These are phyloP conservation scores for Lactarius akahatsu DNA, from an alignment of 768 basidiomycete species.

Conservation along the genomic window DNA sequence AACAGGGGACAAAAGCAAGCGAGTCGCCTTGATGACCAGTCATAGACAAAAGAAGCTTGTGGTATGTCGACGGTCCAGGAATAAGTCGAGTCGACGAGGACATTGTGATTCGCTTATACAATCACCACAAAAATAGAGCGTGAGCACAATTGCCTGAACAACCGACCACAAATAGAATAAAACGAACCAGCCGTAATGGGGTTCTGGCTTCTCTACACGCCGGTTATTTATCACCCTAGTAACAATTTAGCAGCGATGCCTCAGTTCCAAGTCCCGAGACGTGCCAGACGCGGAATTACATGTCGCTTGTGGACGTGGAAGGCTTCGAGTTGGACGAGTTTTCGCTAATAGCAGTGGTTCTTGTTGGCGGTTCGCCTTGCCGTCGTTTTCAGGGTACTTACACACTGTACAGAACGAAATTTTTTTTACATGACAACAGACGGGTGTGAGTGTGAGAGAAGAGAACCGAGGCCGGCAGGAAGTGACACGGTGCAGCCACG, in stretches of 20 bases:
- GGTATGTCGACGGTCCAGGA: neutral
- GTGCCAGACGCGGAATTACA: neutral
- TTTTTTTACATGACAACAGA: no score
- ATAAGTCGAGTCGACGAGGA: no score
- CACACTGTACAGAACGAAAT: no score
- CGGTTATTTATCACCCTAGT: neutral
- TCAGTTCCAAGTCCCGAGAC: neutral
- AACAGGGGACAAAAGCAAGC: neutral
- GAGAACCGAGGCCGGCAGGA: neutral
- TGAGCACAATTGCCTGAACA: neutral
- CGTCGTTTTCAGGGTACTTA: no score
- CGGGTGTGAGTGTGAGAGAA: neutral
- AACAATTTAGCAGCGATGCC: neutral
- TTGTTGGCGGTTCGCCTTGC: no score
- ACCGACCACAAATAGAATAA: neutral
- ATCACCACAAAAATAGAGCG: neutral
- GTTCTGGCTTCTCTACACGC: neutral
- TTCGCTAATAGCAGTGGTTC: neutral
- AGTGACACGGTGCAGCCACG: constrained; percentile 11
- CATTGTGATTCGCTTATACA: no score
- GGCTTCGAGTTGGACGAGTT: neutral
- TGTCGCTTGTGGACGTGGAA: no score
- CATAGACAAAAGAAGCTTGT: neutral
- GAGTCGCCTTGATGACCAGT: neutral
- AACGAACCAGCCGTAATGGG: neutral